Conservation (phyloP, 2,329 filamentous ascomycete species). For the Trichophyton mentagrophytes region DNA sequence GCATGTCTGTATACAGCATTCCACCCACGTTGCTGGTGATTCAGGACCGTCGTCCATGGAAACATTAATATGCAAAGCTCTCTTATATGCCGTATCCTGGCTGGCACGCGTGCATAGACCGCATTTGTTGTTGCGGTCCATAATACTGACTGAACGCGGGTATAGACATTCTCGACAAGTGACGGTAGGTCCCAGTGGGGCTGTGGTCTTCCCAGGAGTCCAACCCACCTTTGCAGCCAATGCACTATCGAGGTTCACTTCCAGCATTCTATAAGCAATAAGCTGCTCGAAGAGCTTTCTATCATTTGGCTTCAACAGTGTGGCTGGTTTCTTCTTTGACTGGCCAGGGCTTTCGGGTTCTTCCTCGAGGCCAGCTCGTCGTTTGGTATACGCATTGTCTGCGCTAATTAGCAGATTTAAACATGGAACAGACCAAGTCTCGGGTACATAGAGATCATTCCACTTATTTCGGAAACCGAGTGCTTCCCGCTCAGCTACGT, state of each 20-base stretch:
- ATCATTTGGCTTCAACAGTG: slow-evolving; percentile 28
- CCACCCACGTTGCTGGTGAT: slow-evolving; percentile 35
- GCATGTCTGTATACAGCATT: slow-evolving; percentile 34
- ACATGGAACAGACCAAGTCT: slow-evolving; percentile 40
- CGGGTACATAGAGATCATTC: slow-evolving; percentile 38
- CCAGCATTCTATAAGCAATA: slow-evolving; percentile 37
- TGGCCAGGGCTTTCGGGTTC: slow-evolving; percentile 4
- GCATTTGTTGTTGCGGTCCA: slow-evolving; percentile 30
- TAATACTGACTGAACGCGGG: slow-evolving; percentile 40
- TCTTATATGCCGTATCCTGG: slow-evolving; percentile 14
- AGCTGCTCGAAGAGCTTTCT: slow-evolving; percentile 34
- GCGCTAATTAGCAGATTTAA: slow-evolving; percentile 38
- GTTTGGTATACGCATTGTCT: slow-evolving; percentile 26
- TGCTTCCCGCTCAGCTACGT: slow-evolving; percentile 33
- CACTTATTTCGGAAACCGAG: slow-evolving; percentile 32
- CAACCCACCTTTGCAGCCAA: slow-evolving; percentile 35
- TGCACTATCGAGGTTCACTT: slow-evolving; percentile 35
- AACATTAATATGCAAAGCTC: slow-evolving; percentile 18
- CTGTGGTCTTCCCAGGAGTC: slow-evolving; percentile 34
- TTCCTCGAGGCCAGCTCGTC: slow-evolving; percentile 16
- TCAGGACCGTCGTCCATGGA: slow-evolving; percentile 20
- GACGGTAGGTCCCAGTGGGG: slow-evolving; percentile 33
- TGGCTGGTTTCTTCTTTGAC: slow-evolving; percentile 6
- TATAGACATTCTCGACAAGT: slow-evolving; percentile 33
- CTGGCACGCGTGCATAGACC: slow-evolving; percentile 29